These are phyloP conservation scores for Fusarium phyllophilum DNA, from an alignment of 2,329 filamentous ascomycete species.

Conservation along the genomic window DNA sequence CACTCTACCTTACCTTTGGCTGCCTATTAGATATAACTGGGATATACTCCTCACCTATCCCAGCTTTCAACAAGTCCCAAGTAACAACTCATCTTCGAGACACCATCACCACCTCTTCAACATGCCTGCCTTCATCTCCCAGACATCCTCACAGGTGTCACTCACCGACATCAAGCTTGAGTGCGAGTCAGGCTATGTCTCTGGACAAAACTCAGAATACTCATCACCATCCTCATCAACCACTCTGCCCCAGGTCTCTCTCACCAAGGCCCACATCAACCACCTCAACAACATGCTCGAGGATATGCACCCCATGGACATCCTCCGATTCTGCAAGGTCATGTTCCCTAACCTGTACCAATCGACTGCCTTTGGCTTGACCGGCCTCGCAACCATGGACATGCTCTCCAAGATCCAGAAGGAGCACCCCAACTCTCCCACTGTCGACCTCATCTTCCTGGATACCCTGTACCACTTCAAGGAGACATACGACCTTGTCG, in stretches of 20 bases:
- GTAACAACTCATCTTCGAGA: slow-evolving; percentile 17
- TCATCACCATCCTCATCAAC: slow-evolving; percentile 49
- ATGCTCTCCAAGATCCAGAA: slow-evolving; percentile 81
- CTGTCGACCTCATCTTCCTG: slow-evolving; percentile 79
- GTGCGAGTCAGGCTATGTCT: slow-evolving; percentile 87
- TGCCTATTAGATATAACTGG: slow-evolving; percentile 33
- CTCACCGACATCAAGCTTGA: slow-evolving; percentile 56
- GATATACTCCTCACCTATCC: slow-evolving; percentile 22
- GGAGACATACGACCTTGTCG: slow-evolving; percentile 78
- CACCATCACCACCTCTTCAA: slow-evolving; percentile 40
- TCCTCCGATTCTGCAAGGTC: slow-evolving; percentile 90
- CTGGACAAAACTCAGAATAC: slow-evolving; percentile 54
- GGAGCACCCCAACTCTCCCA: slow-evolving; percentile 68
- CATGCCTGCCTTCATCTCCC: slow-evolving; percentile 51
- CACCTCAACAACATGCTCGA: slow-evolving; percentile 92
- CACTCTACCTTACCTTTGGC: slow-evolving; percentile 16
- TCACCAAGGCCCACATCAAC: slow-evolving; percentile 87
- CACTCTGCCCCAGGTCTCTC: slow-evolving; percentile 77
- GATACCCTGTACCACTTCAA: slow-evolving; percentile 86
- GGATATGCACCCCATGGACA: slow-evolving; percentile 87
- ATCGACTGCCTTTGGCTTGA: slow-evolving; percentile 84
- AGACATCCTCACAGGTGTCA: slow-evolving; percentile 53
- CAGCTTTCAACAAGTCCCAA: slow-evolving; percentile 38
- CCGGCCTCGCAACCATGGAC: slow-evolving; percentile 83
- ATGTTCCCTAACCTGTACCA: slow-evolving; percentile 91